Base-by-base conservation (phyloP, 768 basidiomycete genomes). In the Daedaleopsis sinensis region DNA sequence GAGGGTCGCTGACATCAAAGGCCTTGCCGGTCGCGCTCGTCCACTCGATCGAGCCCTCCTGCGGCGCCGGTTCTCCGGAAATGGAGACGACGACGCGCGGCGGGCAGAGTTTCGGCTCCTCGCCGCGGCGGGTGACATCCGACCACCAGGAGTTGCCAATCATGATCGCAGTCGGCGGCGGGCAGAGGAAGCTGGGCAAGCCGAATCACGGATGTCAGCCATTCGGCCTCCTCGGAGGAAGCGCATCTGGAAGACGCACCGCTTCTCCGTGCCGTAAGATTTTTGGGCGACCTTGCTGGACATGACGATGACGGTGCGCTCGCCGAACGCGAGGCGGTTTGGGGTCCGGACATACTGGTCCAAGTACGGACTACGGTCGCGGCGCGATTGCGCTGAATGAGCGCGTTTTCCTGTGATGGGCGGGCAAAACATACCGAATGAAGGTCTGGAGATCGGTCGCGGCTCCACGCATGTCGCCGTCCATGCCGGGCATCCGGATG, bases 271-370 rank as follows among this genome's bases (percentile, higher is more conserved):
- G 39, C 95, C 96, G 72, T 98, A 98, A 10, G 93, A 94, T 72
- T 98, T 96, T 80, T 98, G 96, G 3, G 94, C 96, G 35, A 98
- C 95, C 71, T 91, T 94, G 72, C 91, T 94, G n/a, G 94, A 96
- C 92, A 97, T 95, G 68, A 98, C 91, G 62, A 98, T 91, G 62
- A 98, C 86, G 5, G 94, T 94, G 51, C 94, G 87, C 73, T 98
- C 96, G 53, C 96, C 96, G 68, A 90, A 90, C 1, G 90, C 91
- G 49, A 97, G 83, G 35, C 95, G 84, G 72, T 96, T 96, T 42
- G 86, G 81, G 21, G 94, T 85, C 37, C 88, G 84, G 53, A 95
- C 84, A 72, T 94, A 98, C 67, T 91, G 89, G 62, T 93, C 91
- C 65, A 94, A 78, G 74, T 86, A 92, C 12, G 92, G 92, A 24